Conservation (phyloP, 78 protist species). For the Chrysochromulina parva region DNA sequence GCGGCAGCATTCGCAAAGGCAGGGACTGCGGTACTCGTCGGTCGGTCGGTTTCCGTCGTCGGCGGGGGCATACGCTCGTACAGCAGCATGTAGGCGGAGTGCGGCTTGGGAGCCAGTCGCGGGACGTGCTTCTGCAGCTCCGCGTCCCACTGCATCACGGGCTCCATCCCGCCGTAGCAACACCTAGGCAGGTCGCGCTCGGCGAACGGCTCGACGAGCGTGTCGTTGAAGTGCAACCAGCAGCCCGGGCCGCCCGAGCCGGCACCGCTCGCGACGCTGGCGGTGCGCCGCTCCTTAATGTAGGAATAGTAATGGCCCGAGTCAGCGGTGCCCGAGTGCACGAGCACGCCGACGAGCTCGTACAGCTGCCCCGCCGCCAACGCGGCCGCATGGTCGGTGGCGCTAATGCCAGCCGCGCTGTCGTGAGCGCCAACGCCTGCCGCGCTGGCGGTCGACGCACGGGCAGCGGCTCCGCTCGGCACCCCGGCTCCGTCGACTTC, state of each 20-base stretch:
- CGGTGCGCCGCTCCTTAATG: slow-evolving; percentile 59
- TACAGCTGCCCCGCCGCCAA: slow-evolving; percentile 23
- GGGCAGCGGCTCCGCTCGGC: too few species aligned
- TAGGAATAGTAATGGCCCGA: slow-evolving; percentile 87
- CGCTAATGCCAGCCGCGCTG: too few species aligned
- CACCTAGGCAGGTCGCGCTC: slow-evolving; percentile 40
- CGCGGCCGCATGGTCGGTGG: too few species aligned
- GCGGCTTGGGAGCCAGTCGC: slow-evolving; percentile 4
- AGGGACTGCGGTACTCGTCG: background rate
- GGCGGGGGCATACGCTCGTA: slow-evolving; percentile 60
- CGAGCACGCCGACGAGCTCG: slow-evolving; percentile 80
- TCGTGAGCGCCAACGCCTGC: background rate
- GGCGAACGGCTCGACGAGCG: slow-evolving; percentile 73
- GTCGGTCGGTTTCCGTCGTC: background rate
- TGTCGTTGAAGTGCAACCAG: slow-evolving; percentile 87
- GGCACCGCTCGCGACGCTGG: too few species aligned
- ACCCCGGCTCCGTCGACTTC: too few species aligned
- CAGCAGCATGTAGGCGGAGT: slow-evolving; percentile 88
- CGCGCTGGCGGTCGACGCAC: background rate
- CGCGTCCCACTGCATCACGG: slow-evolving; percentile 6
- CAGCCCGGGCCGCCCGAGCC: background rate
- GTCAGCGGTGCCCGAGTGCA: slow-evolving; percentile 89
- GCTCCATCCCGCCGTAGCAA: slow-evolving; percentile 80
- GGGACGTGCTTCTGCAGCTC: background rate
- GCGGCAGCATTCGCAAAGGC: too few species aligned